Base-by-base conservation (phyloP, 306 rosid species). In the Lupinus albus region DNA sequence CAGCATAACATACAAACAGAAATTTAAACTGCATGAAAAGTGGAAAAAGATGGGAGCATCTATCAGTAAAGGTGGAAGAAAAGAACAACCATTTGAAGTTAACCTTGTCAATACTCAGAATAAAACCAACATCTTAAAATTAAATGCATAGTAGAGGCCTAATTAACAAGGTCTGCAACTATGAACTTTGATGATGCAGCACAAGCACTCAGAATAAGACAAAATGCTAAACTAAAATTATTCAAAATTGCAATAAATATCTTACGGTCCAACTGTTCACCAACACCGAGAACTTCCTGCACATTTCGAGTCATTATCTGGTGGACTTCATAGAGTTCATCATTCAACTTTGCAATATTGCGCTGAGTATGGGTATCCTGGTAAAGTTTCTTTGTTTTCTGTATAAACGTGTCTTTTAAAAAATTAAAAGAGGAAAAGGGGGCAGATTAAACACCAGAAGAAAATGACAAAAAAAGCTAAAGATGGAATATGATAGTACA, bases 201-300 rank as follows among this genome's bases (percentile, higher is more conserved):
- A 48, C 54, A 47, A 61, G 66, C 64, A 66, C 70, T 61, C 38
- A 70, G 62, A 33, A 70, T 58, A 33, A 72, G 51, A 55, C 9
- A 68, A 67, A 71, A 62, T 30, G 38, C 45, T 33, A 64, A 58
- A 72, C 28, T 49, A 71, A 42, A 60, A 71, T 30, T 39, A 64
- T 48, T 77, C 48, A 63, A 67, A 33, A 81, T 41, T 77, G 39
- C 61, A 67, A 72, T 20, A 54, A 81, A 69, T 57, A 47, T 57
- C 99, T 86, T 90, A 94, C 99, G 97, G 78, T 94, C 97, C 89
- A 94, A 85, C 81, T 90, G 94, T 86, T 94, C 97, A 58, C 99
- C 99, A 70, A 94, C 99, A 77, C 99, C 99, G 71, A 94, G 95
- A 81, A 94, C 97, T 76, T 94, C 99, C 84, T 90, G 99, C 81